A percentile compares a stretch with the other conserved stretches of the same genome.
Conservation (phyloP, 202 grass and related monocot species). For the Saccharum hybrid region DNA sequence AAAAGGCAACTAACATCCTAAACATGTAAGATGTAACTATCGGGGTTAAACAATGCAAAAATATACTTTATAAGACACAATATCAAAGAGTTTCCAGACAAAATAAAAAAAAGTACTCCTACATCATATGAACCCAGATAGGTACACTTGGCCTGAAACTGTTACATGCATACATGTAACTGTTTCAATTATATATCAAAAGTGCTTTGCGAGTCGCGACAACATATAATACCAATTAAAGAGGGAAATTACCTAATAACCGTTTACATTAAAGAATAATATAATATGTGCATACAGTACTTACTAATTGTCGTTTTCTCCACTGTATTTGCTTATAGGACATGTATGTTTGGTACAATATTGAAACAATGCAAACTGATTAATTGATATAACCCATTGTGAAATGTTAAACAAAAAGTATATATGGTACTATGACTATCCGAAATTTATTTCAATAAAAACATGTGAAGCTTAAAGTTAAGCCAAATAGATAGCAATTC, state of each 20-base stretch:
- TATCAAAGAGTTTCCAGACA: background rate
- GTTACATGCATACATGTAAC: constrained; percentile 3
- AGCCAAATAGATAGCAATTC: constrained; percentile 9
- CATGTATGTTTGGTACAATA: background rate
- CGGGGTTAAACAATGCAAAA: constrained; percentile 16
- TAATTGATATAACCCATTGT: background rate
- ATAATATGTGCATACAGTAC: background rate
- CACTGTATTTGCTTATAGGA: constrained; percentile 17
- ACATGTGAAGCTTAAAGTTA: constrained; percentile 29
- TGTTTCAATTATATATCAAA: constrained; percentile 6
- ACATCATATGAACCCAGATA: constrained; percentile 4
- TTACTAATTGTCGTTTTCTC: background rate
- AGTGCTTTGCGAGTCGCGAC: background rate
- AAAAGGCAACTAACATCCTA: constrained; percentile 90
- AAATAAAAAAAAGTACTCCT: background rate
- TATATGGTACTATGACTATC: background rate
- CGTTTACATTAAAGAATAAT: background rate
- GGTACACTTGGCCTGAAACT: background rate
- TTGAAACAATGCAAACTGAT: background rate
- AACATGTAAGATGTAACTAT: constrained; percentile 38
- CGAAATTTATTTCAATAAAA: constrained; percentile 34
- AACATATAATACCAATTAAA: background rate
- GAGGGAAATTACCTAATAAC: background rate
- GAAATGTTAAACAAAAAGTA: constrained; percentile 8
- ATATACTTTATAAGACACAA: background rate